Conservation (phyloP, 805 yeast species). For the Candida methanosorbosa region DNA sequence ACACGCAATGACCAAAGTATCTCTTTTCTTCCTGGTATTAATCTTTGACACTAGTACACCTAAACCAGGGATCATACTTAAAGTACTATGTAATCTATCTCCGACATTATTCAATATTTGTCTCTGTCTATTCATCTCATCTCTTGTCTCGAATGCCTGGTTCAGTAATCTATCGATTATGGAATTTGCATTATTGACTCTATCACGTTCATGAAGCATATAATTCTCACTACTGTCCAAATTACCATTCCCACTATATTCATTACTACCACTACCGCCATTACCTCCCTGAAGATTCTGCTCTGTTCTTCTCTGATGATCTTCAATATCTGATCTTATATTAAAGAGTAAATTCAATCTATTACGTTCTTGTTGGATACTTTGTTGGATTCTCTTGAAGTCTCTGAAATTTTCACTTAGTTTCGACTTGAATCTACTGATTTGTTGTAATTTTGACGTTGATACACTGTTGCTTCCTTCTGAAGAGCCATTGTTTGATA, state of each 20-base stretch:
- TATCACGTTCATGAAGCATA: slow-evolving; percentile 63
- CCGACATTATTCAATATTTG: slow-evolving; percentile 55
- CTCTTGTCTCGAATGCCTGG: slow-evolving; percentile 88
- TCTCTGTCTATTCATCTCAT: slow-evolving; percentile 70
- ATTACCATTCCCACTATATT: slow-evolving; percentile 9
- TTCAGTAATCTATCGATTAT: slow-evolving; percentile 71
- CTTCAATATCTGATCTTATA: slow-evolving; percentile 74
- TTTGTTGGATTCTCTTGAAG: slow-evolving; percentile 40
- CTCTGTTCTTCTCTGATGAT: slow-evolving; percentile 39
- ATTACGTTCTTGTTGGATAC: slow-evolving; percentile 58
- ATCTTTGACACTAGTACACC: slow-evolving; percentile 68
- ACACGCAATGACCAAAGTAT: slow-evolving; percentile 72
- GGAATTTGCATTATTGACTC: slow-evolving; percentile 65
- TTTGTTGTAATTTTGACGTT: slow-evolving; percentile 70
- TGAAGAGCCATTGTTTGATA: no score
- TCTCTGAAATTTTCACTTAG: slow-evolving; percentile 62
- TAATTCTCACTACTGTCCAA: slow-evolving; percentile 53
- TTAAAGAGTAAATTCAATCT: slow-evolving; percentile 63
- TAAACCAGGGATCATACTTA: slow-evolving; percentile 75
- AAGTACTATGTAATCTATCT: slow-evolving; percentile 47
- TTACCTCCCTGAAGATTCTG: slow-evolving; percentile 13
- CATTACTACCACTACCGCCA: no score
- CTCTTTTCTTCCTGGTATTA: slow-evolving; percentile 82
- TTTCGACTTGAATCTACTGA: slow-evolving; percentile 73
- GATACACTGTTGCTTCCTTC: slow-evolving; percentile 33